phyloP scores from a whole-genome alignment of 345 rosid genomes.

The Citrus inodora region DNA sequence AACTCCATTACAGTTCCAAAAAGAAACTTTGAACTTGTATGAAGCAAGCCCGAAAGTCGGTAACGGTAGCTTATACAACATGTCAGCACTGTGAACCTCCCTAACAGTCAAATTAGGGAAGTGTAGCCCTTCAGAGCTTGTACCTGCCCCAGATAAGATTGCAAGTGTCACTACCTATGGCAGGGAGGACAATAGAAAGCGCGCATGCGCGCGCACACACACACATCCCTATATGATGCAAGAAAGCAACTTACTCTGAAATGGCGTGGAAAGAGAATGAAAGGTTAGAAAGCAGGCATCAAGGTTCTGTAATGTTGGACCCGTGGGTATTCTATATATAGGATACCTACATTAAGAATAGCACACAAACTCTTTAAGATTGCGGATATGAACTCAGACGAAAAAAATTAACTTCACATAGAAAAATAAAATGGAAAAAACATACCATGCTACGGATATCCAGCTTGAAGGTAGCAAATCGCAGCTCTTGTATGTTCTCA shows the following conservation, averaged over 20 bases:
- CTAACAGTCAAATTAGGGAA: constrained; percentile 15
- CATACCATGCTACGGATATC: constrained; percentile 93
- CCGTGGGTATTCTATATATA: constrained; percentile 80
- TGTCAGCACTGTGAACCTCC: constrained; percentile 31
- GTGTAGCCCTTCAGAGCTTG: constrained; percentile 20
- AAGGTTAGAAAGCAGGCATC: constrained; percentile 90
- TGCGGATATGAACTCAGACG: neutral
- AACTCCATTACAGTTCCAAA: constrained; percentile 62
- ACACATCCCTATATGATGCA: neutral
- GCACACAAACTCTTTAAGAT: neutral
- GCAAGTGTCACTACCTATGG: neutral
- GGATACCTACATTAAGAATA: constrained; percentile 53
- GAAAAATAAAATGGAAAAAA: neutral
- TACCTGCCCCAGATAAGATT: constrained; percentile 33
- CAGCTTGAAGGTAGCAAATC: constrained; percentile 85
- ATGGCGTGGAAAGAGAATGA: constrained; percentile 58
- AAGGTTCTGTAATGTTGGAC: constrained; percentile 80
- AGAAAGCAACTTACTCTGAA: constrained; percentile 29
- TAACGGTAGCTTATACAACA: constrained; percentile 46
- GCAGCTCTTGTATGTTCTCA: constrained; percentile 69
- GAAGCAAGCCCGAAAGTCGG: constrained; percentile 80
- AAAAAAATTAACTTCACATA: neutral
- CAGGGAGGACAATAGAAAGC: neutral
- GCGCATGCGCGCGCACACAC: neutral
- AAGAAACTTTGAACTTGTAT: constrained; percentile 67